These are phyloP conservation scores for Carnegiea gigantea DNA, from an alignment of 179 eudicot genomes.

Conservation along the genomic window DNA sequence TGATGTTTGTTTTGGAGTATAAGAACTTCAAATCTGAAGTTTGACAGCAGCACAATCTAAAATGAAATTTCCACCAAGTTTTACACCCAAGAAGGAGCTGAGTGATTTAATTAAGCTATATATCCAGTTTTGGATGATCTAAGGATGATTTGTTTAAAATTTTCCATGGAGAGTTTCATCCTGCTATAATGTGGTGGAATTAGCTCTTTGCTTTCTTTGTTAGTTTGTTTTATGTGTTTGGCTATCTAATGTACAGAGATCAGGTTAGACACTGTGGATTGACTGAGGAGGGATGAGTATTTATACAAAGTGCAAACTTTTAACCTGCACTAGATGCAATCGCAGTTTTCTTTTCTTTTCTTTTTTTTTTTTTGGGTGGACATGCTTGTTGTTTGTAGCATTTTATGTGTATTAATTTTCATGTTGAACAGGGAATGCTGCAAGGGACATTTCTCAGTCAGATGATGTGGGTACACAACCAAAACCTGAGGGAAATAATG, in stretches of 20 bases:
- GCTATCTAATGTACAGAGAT: not conserved
- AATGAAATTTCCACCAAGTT: no score
- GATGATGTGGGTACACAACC: not conserved
- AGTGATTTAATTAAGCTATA: not conserved
- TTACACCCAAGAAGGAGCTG: not conserved
- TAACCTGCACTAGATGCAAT: no score
- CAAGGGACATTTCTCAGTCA: not conserved
- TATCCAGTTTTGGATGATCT: not conserved
- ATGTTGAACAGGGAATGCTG: slow-evolving; percentile 6
- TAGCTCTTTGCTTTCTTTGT: not conserved
- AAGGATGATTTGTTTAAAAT: not conserved
- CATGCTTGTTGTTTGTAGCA: no score
- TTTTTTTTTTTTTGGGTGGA: no score
- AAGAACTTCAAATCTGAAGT: not conserved
- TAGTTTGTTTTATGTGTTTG: not conserved
- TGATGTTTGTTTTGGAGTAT: not conserved
- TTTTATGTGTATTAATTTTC: not conserved
- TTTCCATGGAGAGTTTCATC: not conserved
- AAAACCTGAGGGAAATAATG: not conserved
- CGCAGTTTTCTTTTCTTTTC: no score
- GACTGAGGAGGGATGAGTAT: no score
- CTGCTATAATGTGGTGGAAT: not conserved
- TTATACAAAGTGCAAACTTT: no score
- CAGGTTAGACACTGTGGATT: not conserved
- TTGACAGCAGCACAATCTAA: no score